Evolutionary conservation across 1,284 basidiomycete genomes (phyloP).

Genomic region (Coniophora puteana): DNA sequence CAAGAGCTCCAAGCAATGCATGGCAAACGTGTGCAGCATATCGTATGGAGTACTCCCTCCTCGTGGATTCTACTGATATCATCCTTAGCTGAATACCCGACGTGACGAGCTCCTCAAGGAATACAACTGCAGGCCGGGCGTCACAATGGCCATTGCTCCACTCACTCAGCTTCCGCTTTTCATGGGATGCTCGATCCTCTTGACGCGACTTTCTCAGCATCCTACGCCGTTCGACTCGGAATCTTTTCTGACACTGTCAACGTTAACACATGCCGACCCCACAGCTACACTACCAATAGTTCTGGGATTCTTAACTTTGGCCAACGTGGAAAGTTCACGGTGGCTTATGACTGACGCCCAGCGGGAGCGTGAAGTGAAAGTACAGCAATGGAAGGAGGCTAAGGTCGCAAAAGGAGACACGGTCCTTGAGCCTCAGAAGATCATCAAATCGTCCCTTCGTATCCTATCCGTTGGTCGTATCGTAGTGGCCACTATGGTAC

Average conservation of each 20-base stretch:
- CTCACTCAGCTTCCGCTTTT: constrained; percentile 74
- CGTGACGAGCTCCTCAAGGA: constrained; percentile 55
- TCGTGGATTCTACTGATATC: constrained; percentile 7
- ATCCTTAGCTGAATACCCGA: constrained; percentile 47
- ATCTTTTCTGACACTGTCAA: constrained; percentile 69
- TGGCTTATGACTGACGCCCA: constrained; percentile 64
- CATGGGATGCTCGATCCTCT: constrained; percentile 55
- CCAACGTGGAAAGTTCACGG: constrained; percentile 72
- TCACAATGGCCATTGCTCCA: constrained; percentile 60
- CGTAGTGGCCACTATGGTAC: constrained; percentile 70
- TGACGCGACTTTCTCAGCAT: constrained; percentile 52
- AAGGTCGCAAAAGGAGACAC: constrained; percentile 40
- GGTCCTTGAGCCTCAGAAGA: constrained; percentile 45
- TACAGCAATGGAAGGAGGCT: constrained; percentile 41
- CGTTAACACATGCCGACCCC: constrained; percentile 67
- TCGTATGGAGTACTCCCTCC: constrained; percentile 28
- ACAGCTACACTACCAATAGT: constrained; percentile 67
- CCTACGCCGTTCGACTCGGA: constrained; percentile 71
- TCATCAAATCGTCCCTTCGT: constrained; percentile 62
- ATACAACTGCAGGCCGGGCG: constrained; percentile 54
- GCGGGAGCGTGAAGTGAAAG: constrained; percentile 35
- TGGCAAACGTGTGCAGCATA: constrained; percentile 40
- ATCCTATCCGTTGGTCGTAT: constrained; percentile 69
- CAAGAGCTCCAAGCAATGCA: constrained; percentile 48
- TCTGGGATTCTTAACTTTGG: constrained; percentile 70